phyloP scores from a whole-genome alignment of 305 asterid species.

The Rubia peregrina region DNA sequence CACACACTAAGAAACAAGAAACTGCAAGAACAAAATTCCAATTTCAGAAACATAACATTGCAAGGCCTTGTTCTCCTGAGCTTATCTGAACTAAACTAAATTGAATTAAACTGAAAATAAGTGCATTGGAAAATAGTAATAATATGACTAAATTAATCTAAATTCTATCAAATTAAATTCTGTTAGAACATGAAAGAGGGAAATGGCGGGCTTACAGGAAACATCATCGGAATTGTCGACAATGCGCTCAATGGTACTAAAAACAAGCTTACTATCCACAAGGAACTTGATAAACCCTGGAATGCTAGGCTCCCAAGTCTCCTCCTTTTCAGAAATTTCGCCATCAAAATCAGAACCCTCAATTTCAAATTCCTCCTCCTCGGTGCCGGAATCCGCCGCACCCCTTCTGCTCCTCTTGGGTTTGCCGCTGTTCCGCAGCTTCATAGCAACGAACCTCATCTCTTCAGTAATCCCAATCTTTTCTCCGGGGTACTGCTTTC shows the following conservation, averaged over 20 bases:
- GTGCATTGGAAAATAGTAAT: no score
- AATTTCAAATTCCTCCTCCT: constrained; percentile 17
- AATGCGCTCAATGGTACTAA: constrained; percentile 69
- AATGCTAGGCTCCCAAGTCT: constrained; percentile 64
- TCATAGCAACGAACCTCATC: constrained; percentile 92
- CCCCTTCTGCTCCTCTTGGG: constrained; percentile 10
- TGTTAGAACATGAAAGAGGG: background rate
- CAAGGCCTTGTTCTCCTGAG: no score
- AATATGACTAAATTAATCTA: no score
- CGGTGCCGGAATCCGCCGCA: background rate
- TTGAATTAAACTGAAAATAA: no score
- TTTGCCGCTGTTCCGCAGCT: constrained; percentile 50
- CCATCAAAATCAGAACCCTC: constrained; percentile 1
- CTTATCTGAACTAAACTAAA: no score
- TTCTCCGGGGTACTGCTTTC: constrained; percentile 89
- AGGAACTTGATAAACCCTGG: constrained; percentile 74
- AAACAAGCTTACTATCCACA: constrained; percentile 77
- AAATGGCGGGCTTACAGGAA: constrained; percentile 51
- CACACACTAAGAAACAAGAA: background rate
- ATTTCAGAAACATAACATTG: background rate
- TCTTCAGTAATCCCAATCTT: constrained; percentile 74
- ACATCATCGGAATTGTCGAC: constrained; percentile 92
- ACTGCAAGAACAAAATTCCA: background rate
- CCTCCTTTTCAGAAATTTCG: constrained; percentile 22
- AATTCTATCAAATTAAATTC: no score